phyloP scores from a whole-genome alignment of 257 asterid genomes.

The Datura wrightii region DNA sequence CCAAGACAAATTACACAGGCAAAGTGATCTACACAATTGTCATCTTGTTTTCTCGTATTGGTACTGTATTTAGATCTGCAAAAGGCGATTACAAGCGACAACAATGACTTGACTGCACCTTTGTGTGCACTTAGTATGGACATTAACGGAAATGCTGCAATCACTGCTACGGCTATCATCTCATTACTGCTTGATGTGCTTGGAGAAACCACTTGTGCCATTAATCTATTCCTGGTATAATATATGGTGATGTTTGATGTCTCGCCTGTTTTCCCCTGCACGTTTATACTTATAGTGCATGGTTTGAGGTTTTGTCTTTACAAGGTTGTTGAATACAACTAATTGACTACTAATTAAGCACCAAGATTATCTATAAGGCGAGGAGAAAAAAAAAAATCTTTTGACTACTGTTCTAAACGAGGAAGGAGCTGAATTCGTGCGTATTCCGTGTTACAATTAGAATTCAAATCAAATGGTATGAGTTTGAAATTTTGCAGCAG shows the following conservation, averaged over 20 bases:
- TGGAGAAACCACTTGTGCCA: neutral
- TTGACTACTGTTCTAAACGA: neutral
- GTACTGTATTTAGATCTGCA: neutral
- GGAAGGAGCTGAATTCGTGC: neutral
- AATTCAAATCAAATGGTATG: neutral
- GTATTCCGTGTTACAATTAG: neutral
- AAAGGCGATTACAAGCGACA: neutral
- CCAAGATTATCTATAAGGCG: neutral
- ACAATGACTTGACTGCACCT: neutral
- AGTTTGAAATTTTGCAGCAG: neutral
- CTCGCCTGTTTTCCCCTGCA: neutral
- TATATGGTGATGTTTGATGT: neutral
- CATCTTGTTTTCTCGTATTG: neutral
- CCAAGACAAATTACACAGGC: conserved; percentile 7
- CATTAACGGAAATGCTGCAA: conserved; percentile 24
- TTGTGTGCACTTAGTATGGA: neutral
- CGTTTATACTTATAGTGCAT: conserved; percentile 2
- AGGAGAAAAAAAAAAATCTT: neutral
- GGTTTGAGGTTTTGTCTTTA: neutral
- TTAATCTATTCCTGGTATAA: neutral
- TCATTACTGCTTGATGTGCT: neutral
- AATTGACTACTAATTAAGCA: neutral
- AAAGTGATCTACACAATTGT: neutral
- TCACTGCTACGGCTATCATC: neutral
- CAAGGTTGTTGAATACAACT: neutral